Evolutionary conservation across 2,329 filamentous ascomycete genomes (phyloP), one percentile per base, ranked within the genome.

Genomic region (Ilyonectria mors-panacis): DNA sequence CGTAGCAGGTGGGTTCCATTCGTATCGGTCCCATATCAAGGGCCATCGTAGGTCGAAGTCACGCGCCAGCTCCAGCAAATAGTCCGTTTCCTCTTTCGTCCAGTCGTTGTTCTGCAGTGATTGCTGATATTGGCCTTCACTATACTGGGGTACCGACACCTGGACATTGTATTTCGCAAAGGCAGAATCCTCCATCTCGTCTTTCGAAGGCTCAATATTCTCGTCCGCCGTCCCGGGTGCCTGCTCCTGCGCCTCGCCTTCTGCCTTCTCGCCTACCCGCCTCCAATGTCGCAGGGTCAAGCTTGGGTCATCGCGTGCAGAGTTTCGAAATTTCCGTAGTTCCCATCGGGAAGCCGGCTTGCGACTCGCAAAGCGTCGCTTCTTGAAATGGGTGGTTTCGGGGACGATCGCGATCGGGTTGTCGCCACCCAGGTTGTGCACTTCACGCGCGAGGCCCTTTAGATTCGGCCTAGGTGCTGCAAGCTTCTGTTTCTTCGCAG

Each of bases 1-100:
- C 2, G 81, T 80, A 2, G 82, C 78, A 33, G 83, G 81, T 3
- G 87, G 85, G 4, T 79, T 82, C 78, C 89, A 97, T 60, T 97
- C 93, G 82, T 98, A 99, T 65, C 95, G 93, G 80, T 99, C 96
- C 85, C 92, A 94, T 67, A 99, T 93, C 17, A 98, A 80, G 4
- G 95, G 88, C 94, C 96, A 99, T 72, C 96, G 91, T 67, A 97
- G 86, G 77, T 97, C 94, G 77, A 91, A 97, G 53, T 95, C 92
- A 64, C 87, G 87, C 15, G 90, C 93, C 39, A 95, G 79, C 3
- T 89, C 84, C 78, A 98, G 88, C 69, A 99, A 82, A 77, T 98
- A 98, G 78, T 98, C 94, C 9, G 96, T 99, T 82, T 99, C 96
- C 75, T 96, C 92, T 76, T 92, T 94, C 15, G 93, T 92, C 96